Conservation (phyloP, 805 yeast species). For the Saccharomycopsis sp. region DNA sequence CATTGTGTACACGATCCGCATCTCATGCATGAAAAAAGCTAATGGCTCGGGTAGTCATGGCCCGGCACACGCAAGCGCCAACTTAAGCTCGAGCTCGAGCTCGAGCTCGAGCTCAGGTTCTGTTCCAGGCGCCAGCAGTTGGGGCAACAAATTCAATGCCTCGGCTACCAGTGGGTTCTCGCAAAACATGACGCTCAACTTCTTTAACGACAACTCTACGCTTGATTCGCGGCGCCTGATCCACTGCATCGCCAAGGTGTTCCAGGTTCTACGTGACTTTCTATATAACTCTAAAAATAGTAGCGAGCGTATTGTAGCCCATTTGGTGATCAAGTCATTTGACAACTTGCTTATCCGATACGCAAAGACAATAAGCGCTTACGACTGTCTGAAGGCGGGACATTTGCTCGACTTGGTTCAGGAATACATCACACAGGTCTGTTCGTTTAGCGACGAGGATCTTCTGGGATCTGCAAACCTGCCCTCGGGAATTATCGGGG, state of each 20-base stretch:
- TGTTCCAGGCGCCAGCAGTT: not conserved
- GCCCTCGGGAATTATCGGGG: conserved; percentile 36
- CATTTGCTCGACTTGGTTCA: conserved; percentile 35
- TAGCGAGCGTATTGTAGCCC: conserved; percentile 25
- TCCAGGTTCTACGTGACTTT: conserved; percentile 33
- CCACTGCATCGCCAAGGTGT: conserved; percentile 28
- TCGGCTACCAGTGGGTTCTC: conserved; percentile 8
- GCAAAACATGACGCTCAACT: conserved; percentile 17
- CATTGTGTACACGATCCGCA: conserved; percentile 23
- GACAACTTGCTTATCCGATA: conserved; percentile 33
- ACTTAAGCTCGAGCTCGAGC: not conserved
- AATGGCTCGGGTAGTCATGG: not conserved
- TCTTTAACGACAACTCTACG: conserved; percentile 10
- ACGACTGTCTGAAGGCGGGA: conserved; percentile 36
- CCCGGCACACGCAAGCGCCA: too few relatives aligned
- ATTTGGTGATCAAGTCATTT: conserved; percentile 24
- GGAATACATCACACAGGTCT: conserved; percentile 27
- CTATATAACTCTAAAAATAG: conserved; percentile 27
- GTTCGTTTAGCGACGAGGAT: conserved; percentile 10
- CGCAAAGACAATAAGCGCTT: conserved; percentile 33
- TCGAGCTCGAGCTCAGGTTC: not conserved
- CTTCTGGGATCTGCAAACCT: not conserved
- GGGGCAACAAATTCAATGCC: conserved; percentile 16
- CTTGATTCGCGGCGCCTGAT: conserved; percentile 10
- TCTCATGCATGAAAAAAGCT: not conserved